Evolutionary conservation across 306 rosid species (phyloP), one percentile per base, ranked within the genome.

Genomic region (Lathyrus oleraceus): DNA sequence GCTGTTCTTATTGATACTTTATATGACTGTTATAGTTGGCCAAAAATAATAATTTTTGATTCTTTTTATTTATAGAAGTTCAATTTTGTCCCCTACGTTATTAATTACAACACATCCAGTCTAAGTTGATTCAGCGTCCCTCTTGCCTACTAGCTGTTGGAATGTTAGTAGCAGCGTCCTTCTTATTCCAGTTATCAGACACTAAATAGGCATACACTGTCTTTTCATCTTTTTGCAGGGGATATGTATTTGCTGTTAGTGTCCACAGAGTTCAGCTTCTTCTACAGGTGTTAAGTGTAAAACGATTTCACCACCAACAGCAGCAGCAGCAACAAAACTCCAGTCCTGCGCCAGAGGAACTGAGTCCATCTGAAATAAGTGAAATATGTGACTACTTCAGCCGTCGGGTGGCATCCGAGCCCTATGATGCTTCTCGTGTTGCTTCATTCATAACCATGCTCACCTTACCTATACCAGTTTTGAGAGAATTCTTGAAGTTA

Each of bases 341-440:
- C 23, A 78, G 77, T 76, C 80, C 86, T 66, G 91, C 91, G 8
- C 97, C 86, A 61, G 99, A 95, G 78, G 99, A 95, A 74, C 76
- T 95, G 65, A 87, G 93, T 76, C 87, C 76, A 58, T 51, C 96
- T 63, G 99, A 95, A 85, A 91, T 91, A 61, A 82, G 87, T 60
- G 99, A 95, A 81, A 95, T 95, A 63, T 95, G 99, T 66, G 99
- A 95, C 75, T 95, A 95, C 79, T 95, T 95, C 75, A 91, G 99
- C 77, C 97, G 99, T 16, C 96, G 99, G 25, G 99, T 91, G 73
- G 99, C 99, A 51, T 91, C 99, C 15, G 99, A 95, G 87, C 99
- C 99, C 4, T 95, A 95, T 44, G 99, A 95, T 79, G 99, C 99
- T 48, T 95, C 97, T 59, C 96, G 99, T 42, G 99, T 95, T 74